Base-by-base conservation (phyloP, 179 eudicot species). In the Nepenthes alata region DNA sequence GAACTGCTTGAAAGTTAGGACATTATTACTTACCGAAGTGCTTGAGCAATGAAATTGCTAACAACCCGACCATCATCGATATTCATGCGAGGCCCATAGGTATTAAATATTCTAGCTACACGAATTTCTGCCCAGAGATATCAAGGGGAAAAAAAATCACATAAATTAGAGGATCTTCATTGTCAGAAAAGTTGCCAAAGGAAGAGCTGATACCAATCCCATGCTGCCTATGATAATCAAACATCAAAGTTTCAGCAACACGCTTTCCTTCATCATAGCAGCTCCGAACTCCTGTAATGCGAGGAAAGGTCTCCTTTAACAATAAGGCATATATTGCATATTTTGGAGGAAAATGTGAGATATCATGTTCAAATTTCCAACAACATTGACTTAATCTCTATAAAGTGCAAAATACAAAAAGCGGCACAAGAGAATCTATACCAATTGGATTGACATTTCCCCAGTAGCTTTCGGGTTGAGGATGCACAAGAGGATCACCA, bases 371-470 rank as follows among this genome's bases (percentile, higher is more conserved):
- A 52, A 6, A 52, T 11, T 13, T 52, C 55, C 13, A 25, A 12
- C 25, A 25, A 25, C 25, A 25, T 25, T 25, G 25, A n/a, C 35
- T 25, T 2, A 52, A 13, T 5, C 35, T 54, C 34, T n/a, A 10
- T 8, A 2, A 14, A 1, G 14, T 54, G 7, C 9, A 13, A 7
- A 47, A 25, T 14, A 51, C 35, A n/a, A 41, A 35, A 34, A 34
- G 25, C 25, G 35, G 64, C 44, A 70, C 5, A 2, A 41, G 8
- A 41, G 45, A 41, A 7, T 41, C 8, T 41, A 41, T 80, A 90
- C 98, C 97, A 60, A 93, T 93, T 52, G 98, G 97, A 79, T 93
- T 93, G 48, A 93, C 97, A 82, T 93, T 89, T 58, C 98, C 98
- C 97, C 98, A 93, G 70, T 93, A 93, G 68, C 77, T 78, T 80